Base-by-base conservation (phyloP, 306 rosid genomes). In the Castanea crenata region DNA sequence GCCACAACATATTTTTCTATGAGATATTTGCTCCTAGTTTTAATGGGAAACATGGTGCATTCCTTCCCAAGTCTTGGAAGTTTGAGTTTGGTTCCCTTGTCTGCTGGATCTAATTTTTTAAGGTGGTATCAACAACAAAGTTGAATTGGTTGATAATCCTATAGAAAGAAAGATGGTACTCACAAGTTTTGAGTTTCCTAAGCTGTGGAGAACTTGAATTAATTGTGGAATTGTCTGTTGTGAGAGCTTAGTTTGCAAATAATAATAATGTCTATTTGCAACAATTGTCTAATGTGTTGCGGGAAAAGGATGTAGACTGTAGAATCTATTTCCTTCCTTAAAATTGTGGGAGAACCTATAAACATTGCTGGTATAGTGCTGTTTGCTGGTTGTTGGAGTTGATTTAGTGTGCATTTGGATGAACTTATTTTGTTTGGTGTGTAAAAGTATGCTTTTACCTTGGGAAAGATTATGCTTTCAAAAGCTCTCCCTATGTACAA, bases 171-270 rank as follows among this genome's bases (percentile, higher is more conserved):
- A 63, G 69, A 63, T 29, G 2, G 14, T 63, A 15, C n/a, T 27
- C 29, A 2, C 69, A 27, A 2, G 16, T 63, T 63, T 29, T 41
- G 5, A 63, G 49, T 65, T 65, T 65, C 49, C 49, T 16, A 34
- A 31, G 20, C 46, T 31, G 8, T 65, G 23, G 44, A 65, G 71
- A 65, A 65, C 71, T 65, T 65, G 71, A 65, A 65, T 65, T 65
- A 31, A 32, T 21, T 65, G 12, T 65, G 13, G 20, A 65, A 10
- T 65, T 65, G 71, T 32, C 46, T 44, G 13, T 32, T 65, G 3
- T 65, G 71, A 65, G 71, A 44, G 25, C 25, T 18, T n/a, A 65
- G 44, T 31, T 65, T 32, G 21, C 23, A 25, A 25, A 25, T 65
- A 32, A 44, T 29, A 59, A 63, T 63, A 63, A 29, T 63, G 25